Evolutionary conservation across 805 yeast genomes (phyloP).

Genomic region (Yarrowia yakushimensis): DNA sequence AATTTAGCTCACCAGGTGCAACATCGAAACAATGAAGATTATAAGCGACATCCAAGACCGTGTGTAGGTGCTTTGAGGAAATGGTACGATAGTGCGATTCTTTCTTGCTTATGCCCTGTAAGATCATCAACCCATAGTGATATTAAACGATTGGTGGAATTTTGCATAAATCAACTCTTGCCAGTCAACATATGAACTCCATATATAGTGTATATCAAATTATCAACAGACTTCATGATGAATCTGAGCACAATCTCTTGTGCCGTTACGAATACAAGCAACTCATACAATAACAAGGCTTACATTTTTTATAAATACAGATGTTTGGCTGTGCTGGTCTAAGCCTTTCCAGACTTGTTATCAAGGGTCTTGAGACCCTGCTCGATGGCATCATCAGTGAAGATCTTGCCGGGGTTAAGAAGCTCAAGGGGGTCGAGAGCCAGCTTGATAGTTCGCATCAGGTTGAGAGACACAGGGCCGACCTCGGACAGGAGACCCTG

Average conservation of each 20-base stretch:
- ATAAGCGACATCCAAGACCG: too few relatives aligned
- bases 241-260: too few relatives aligned
- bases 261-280: not conserved
- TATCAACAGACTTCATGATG: too few relatives aligned
- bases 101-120: too few relatives aligned
- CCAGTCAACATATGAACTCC: not conserved
- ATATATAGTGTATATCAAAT: not conserved
- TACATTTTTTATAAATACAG: not conserved
- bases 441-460: conserved; percentile 70
- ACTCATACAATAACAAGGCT: not conserved
- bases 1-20: not conserved
- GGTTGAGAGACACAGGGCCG: conserved; percentile 61
- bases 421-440: conserved; percentile 72
- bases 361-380: conserved; percentile 4
- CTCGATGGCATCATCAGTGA: conserved; percentile 36
- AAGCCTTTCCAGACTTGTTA: conserved; percentile 2
- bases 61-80: too few relatives aligned
- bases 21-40: too few relatives aligned
- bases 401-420: conserved; percentile 76
- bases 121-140: too few relatives aligned
- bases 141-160: too few relatives aligned
- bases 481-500: conserved; percentile 58
- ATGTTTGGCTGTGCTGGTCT: not conserved
- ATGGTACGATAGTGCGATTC: too few relatives aligned
- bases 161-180: too few relatives aligned